These are phyloP conservation scores for Colletotrichum agaves DNA, from an alignment of 2,329 filamentous ascomycete genomes.

Conservation along the genomic window DNA sequence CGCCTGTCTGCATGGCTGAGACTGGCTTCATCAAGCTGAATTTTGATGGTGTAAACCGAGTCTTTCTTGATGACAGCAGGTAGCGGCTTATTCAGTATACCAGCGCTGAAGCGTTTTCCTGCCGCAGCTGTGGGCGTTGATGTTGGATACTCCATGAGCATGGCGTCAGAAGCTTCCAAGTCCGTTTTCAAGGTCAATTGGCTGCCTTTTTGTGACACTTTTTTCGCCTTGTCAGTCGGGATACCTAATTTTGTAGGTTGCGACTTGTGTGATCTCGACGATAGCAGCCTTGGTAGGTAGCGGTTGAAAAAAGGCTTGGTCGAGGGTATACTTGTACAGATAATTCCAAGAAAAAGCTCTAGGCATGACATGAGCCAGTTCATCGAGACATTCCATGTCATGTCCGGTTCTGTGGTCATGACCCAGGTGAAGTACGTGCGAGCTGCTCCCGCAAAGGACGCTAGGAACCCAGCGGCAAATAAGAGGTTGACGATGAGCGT, in stretches of 20 bases:
- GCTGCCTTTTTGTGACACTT: slow-evolving; percentile 2
- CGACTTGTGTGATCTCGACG: slow-evolving; percentile 4
- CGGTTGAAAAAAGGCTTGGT: slow-evolving; percentile 56
- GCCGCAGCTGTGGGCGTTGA: background rate
- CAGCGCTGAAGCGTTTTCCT: slow-evolving; percentile 8
- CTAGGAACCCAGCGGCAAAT: slow-evolving; percentile 62
- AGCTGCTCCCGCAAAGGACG: slow-evolving; percentile 51
- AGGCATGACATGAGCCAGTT: slow-evolving; percentile 50
- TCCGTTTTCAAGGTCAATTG: slow-evolving; percentile 10
- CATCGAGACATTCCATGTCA: slow-evolving; percentile 50
- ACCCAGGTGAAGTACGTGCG: slow-evolving; percentile 51
- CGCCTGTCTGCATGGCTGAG: slow-evolving; percentile 26
- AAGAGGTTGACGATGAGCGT: slow-evolving; percentile 57
- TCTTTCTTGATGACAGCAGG: slow-evolving; percentile 39
- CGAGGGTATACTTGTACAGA: slow-evolving; percentile 57
- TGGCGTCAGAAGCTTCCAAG: background rate
- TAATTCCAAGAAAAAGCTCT: slow-evolving; percentile 57
- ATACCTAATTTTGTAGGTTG: background rate
- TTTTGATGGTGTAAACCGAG: slow-evolving; percentile 37
- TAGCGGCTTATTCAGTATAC: slow-evolving; percentile 45
- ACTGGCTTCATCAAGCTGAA: slow-evolving; percentile 32
- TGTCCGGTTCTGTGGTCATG: slow-evolving; percentile 46
- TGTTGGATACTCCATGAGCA: background rate
- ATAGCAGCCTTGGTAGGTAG: slow-evolving; percentile 47
- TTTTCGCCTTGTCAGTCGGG: slow-evolving; percentile 17